These are phyloP conservation scores for Tylopilus balloui DNA, from an alignment of 768 basidiomycete species.

Conservation along the genomic window DNA sequence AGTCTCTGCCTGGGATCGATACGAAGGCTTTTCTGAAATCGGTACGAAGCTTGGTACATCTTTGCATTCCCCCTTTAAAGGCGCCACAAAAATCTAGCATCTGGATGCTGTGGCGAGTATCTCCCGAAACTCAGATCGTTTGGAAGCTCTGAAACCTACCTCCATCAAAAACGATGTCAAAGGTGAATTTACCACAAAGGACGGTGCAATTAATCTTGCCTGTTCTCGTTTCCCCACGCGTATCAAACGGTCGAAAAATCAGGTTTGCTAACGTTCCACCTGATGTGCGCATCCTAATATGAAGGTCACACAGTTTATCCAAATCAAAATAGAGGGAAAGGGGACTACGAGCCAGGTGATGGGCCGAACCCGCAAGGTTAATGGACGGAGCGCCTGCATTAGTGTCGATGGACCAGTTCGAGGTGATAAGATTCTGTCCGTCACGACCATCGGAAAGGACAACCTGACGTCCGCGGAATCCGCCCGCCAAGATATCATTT, in stretches of 20 bases:
- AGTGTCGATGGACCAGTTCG: conserved; percentile 21
- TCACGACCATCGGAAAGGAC: conserved; percentile 52
- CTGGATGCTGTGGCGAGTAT: conserved; percentile 45
- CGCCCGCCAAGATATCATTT: conserved; percentile 21
- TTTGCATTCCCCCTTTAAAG: neutral
- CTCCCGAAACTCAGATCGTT: conserved; percentile 40
- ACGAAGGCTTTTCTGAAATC: conserved; percentile 25
- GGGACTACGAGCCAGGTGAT: conserved; percentile 2
- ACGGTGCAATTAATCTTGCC: conserved; percentile 31
- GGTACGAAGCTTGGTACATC: conserved; percentile 22
- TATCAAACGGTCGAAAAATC: conserved; percentile 32
- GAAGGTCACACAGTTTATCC: conserved; percentile 13
- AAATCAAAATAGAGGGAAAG: conserved; percentile 15
- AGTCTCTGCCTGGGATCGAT: conserved; percentile 15
- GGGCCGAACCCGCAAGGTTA: conserved; percentile 21
- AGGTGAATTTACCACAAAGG: conserved; percentile 22
- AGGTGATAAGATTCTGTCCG: conserved; percentile 19
- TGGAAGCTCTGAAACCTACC: conserved; percentile 46
- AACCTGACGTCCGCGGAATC: conserved; percentile 53
- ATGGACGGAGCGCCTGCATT: conserved; percentile 39
- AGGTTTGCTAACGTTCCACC: conserved; percentile 34
- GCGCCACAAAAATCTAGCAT: conserved; percentile 26
- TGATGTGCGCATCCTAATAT: neutral
- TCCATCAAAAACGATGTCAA: conserved; percentile 41
- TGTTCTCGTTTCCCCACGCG: conserved; percentile 45